Evolutionary conservation across 1,284 basidiomycete genomes (phyloP).

Genomic region (Mycosarcoma mackinlayi): DNA sequence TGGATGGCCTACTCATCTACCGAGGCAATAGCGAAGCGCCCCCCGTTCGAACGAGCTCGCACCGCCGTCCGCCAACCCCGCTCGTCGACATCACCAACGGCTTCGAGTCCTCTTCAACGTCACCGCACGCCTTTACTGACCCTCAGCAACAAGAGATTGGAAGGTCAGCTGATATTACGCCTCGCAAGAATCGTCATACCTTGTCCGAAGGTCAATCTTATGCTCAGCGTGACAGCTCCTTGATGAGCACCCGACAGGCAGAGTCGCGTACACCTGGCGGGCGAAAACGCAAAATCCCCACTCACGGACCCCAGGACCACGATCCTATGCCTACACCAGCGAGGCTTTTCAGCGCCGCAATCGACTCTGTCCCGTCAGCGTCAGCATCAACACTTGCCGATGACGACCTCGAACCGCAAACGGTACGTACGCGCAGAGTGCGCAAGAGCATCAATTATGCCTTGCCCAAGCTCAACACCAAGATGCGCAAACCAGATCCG

Average conservation of each 20-base stretch:
- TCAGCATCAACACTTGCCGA: not conserved
- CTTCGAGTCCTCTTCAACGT: not conserved
- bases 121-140: not conserved
- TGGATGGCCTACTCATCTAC: constrained; percentile 32
- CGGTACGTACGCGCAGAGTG: constrained; percentile 43
- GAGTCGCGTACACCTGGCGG: constrained; percentile 32
- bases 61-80: not conserved
- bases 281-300: constrained; percentile 36
- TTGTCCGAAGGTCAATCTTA: not conserved
- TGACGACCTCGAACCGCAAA: constrained; percentile 17
- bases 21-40: constrained; percentile 2
- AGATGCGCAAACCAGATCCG: constrained; percentile 67
- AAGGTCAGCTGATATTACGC: constrained; percentile 8
- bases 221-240: not conserved
- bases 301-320: constrained; percentile 16
- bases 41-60: not conserved
- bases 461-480: constrained; percentile 67
- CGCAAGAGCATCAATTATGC: constrained; percentile 67
- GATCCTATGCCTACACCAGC: constrained; percentile 24
- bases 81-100: constrained; percentile 34
- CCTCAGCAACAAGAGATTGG: not conserved
- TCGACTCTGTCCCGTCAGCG: constrained; percentile 3
- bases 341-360: constrained; percentile 17
- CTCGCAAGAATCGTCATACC: constrained; percentile 14
- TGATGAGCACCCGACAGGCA: not conserved